phyloP scores from a whole-genome alignment of 2,329 filamentous ascomycete genomes.

The Colletotrichum sansevieriae region DNA sequence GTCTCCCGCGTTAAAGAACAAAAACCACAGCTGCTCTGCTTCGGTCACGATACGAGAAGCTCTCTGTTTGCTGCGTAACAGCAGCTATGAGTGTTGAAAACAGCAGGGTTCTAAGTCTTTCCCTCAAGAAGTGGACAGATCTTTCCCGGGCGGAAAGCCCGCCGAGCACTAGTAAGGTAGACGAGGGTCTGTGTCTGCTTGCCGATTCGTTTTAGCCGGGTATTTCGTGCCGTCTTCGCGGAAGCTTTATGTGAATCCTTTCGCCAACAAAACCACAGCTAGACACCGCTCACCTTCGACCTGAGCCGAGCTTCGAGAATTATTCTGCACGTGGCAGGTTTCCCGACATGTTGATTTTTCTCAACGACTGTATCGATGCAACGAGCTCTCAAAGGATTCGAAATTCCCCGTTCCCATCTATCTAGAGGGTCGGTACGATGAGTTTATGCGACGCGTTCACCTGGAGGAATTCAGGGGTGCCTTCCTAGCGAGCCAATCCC shows the following conservation, averaged over 20 bases:
- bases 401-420: background rate
- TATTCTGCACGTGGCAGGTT: constrained; percentile 9
- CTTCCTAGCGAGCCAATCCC: constrained; percentile 17
- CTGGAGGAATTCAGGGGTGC: background rate
- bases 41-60: no score
- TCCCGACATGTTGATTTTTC: constrained; percentile 1
- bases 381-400: background rate
- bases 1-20: no score
- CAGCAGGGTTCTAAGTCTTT: background rate
- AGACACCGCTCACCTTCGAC: no score
- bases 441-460: constrained; percentile 19
- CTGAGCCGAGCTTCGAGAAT: constrained; percentile 36
- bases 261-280: background rate
- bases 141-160: background rate
- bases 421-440: background rate
- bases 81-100: constrained; percentile 50
- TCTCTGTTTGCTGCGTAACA: constrained; percentile 34
- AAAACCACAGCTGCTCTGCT: no score
- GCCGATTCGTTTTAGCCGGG: background rate
- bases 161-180: background rate
- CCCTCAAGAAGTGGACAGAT: constrained; percentile 10
- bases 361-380: background rate
- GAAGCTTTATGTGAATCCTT: background rate
- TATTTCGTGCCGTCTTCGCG: constrained; percentile 20
- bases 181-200: constrained; percentile 5